Base-by-base conservation (phyloP, 306 rosid species). In the Cyclanthera cordifolia region DNA sequence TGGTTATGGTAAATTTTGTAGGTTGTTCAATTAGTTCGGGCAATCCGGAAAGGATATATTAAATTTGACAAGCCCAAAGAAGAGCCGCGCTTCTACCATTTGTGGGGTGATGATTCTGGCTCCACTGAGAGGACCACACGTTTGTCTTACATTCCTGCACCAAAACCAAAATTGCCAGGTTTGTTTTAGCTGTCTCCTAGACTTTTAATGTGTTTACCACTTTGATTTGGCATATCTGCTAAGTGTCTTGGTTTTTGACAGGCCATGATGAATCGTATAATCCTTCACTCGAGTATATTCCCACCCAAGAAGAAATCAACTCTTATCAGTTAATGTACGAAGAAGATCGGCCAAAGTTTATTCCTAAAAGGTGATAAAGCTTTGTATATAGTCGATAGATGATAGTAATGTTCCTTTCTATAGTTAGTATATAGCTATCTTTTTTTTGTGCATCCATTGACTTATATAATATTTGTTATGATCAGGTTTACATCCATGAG, bases 221-320 rank as follows among this genome's bases (percentile, higher is more conserved):
- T 64, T 19, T 5, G 19, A 19, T 37, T 21, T 45, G n/a, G 49
- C 37, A 24, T 13, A 53, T 53, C 15, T 54, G 61, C 61, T 63
- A 54, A 49, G 16, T 64, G 25, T 58, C 24, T 67, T 81, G 30
- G 37, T 68, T 55, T 53, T 70, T 73, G 66, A 61, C 76, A 93
- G 99, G 99, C 70, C 87, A 93, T 19, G 96, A 87, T 71, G 99
- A 93, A 72, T 90, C 99, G 1, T 89, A 87, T 77, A 93, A 90
- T 82, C 99, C 99, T 75, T 88, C 99, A 55, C 59, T 79, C 68
- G 99, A 93, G 75, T 90, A 83, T 79, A 93, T 93, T 68, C 99
- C 99, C 72, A 78, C 91, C 47, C 94, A 93, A 82, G 99, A 93
- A 83, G 99, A 90, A 79, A 77, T 89, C 34, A 86, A 84, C 79